Evolutionary conservation across 1,139 yeast genomes (phyloP).

Genomic region (Taphrina pruni): DNA sequence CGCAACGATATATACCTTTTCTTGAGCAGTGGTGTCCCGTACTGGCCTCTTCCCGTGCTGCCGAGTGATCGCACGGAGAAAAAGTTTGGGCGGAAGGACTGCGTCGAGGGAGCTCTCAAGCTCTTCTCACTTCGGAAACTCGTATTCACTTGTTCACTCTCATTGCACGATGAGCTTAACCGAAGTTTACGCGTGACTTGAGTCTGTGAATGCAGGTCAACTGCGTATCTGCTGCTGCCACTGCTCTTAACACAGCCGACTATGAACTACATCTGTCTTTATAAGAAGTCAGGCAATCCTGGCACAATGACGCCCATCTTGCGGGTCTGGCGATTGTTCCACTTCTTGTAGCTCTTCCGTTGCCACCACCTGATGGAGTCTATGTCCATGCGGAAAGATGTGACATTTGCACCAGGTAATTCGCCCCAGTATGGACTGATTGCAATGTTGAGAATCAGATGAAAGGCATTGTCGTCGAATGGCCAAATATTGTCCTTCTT

Average conservation of each 20-base stretch:
- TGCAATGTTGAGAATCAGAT: slow-evolving; percentile 1
- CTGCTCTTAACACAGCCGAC: too few species aligned
- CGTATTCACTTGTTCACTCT: too few species aligned
- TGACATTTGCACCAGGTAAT: background rate
- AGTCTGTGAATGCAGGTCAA: too few species aligned
- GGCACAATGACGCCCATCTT: slow-evolving; percentile 20
- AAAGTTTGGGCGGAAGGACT: slow-evolving; percentile 18
- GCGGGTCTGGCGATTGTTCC: slow-evolving; percentile 1
- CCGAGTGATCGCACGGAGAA: slow-evolving; percentile 8
- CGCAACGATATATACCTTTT: background rate
- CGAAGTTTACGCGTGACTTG: background rate
- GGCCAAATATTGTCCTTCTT: slow-evolving; percentile 17
- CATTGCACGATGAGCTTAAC: background rate
- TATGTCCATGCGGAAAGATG: slow-evolving; percentile 10
- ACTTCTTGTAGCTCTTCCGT: slow-evolving; percentile 12
- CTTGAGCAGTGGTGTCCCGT: background rate
- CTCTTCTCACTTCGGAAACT: background rate
- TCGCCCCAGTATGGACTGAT: slow-evolving; percentile 21
- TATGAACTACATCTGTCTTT: background rate
- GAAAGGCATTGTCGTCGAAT: slow-evolving; percentile 17
- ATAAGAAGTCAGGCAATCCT: slow-evolving; percentile 5
- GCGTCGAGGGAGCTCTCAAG: slow-evolving; percentile 9
- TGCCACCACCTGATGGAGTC: slow-evolving; percentile 27
- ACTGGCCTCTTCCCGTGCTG: background rate
- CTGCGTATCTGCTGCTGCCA: too few species aligned